Base-by-base conservation (phyloP, 2,329 filamentous ascomycete genomes). In the Hypoxylon sp. region DNA sequence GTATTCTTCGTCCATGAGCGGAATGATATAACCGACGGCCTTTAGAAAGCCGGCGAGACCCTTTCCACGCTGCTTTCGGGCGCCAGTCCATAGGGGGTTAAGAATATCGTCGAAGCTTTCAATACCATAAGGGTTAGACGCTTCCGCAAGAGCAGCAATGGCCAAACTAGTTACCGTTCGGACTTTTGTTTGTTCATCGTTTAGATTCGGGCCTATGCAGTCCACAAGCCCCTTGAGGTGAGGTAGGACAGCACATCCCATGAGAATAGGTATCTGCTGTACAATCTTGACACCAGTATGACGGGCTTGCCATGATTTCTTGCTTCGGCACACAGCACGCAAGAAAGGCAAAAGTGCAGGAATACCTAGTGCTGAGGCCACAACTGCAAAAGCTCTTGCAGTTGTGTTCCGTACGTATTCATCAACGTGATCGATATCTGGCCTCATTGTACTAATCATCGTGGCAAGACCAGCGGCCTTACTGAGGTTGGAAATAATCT, bases 221-320 rank as follows among this genome's bases (percentile, higher is more conserved):
- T 98, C 96, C 6, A 99, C 96, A 10, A 99, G 85, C 3, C 95
- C 95, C 80, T 98, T 98, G 58, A 99, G 86, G 80, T 99, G 95
- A 35, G 96, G 96, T 26, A 99, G 84, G 56, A 99, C 93, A 48
- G 96, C 96, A 78, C 96, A 99, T 29, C 96, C 96, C 96, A 99
- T 99, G 4, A 99, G 84, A 73, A 99, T 99, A 22, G 96, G 95
- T 75, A 99, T 98, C 79, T 99, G 96, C 80, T 99, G 96, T 14
- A 99, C 93, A 78, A 99, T 99, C 85, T 99, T 99, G 72, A 99
- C 96, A 83, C 96, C 96, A 2, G 96, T 99, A 80, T 99, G 96
- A 69, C 96, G 88, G 58, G 96, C 96, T 79, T 98, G 94, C 96
- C 96, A 99, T 63, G 96, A 98, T 82, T 99, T 99, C 83, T 98